Evolutionary conservation across 805 yeast species (phyloP).

Genomic region (Ogataea nitratoaversa): DNA sequence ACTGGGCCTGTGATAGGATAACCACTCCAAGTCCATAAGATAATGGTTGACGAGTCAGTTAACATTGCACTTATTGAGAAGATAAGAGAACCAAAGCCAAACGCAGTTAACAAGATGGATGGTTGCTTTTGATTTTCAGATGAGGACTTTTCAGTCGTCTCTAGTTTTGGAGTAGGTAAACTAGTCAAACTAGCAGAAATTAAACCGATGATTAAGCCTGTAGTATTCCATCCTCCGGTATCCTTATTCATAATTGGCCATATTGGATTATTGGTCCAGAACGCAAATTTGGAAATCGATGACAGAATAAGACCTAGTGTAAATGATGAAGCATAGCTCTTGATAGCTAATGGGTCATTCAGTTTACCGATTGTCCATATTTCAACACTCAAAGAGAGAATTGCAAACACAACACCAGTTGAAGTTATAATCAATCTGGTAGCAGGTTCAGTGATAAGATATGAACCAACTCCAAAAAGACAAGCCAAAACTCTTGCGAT

Average conservation of each 20-base stretch:
- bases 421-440: slow-evolving; percentile 61
- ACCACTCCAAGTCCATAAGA: slow-evolving; percentile 97
- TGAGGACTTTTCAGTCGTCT: background rate
- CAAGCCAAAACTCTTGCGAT: slow-evolving; percentile 52
- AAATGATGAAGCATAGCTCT: slow-evolving; percentile 50
- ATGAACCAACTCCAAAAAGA: slow-evolving; percentile 72
- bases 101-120: slow-evolving; percentile 46
- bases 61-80: slow-evolving; percentile 71
- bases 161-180: slow-evolving; percentile 11
- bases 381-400: slow-evolving; percentile 56
- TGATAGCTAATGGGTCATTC: slow-evolving; percentile 26
- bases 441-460: slow-evolving; percentile 63
- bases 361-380: slow-evolving; percentile 37
- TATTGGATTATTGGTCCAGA: slow-evolving; percentile 84
- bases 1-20: slow-evolving; percentile 83
- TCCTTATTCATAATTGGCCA: slow-evolving; percentile 91
- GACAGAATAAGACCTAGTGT: slow-evolving; percentile 70
- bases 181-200: slow-evolving; percentile 58
- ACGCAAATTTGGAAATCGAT: slow-evolving; percentile 68
- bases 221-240: slow-evolving; percentile 82
- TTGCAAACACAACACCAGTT: slow-evolving; percentile 60
- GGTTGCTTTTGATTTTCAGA: slow-evolving; percentile 26
- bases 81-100: slow-evolving; percentile 74
- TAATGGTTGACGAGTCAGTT: slow-evolving; percentile 79
- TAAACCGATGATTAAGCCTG: slow-evolving; percentile 63